Evolutionary conservation across 805 yeast species (phyloP).

Genomic region (Jamesozyma lodderae): DNA sequence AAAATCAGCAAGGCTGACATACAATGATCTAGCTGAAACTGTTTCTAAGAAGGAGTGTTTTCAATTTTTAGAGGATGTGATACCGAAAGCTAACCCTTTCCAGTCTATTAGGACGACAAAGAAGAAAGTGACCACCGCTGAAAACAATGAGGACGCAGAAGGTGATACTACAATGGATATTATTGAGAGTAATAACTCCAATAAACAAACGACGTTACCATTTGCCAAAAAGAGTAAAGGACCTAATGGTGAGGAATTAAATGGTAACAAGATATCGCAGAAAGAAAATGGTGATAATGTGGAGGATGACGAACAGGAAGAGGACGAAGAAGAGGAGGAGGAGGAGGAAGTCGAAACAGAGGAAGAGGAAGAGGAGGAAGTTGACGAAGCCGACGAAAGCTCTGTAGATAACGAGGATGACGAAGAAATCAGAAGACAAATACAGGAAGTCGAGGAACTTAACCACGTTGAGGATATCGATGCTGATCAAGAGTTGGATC

Average conservation of each 20-base stretch:
- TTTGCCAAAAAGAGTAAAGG: neutral
- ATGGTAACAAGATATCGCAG: neutral
- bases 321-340: slow-evolving; percentile 10
- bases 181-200: neutral
- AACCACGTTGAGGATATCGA: slow-evolving; percentile 16
- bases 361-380: slow-evolving; percentile 9
- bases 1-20: slow-evolving; percentile 11
- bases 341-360: slow-evolving; percentile 12
- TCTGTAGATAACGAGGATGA: neutral
- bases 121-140: neutral
- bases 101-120: neutral
- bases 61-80: slow-evolving; percentile 21
- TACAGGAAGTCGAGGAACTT: slow-evolving; percentile 15
- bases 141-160: neutral
- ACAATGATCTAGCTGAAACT: slow-evolving; percentile 18
- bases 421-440: slow-evolving; percentile 9
- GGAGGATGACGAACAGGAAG: slow-evolving; percentile 11
- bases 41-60: slow-evolving; percentile 16
- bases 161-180: neutral
- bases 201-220: slow-evolving; percentile 2
- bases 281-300: neutral
- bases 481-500: no score
- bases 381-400: slow-evolving; percentile 3
- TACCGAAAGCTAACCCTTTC: slow-evolving; percentile 7
- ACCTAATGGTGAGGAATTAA: neutral